These are phyloP conservation scores for Exutisphaerella laricina DNA, from an alignment of 2,329 filamentous ascomycete genomes.

Conservation along the genomic window DNA sequence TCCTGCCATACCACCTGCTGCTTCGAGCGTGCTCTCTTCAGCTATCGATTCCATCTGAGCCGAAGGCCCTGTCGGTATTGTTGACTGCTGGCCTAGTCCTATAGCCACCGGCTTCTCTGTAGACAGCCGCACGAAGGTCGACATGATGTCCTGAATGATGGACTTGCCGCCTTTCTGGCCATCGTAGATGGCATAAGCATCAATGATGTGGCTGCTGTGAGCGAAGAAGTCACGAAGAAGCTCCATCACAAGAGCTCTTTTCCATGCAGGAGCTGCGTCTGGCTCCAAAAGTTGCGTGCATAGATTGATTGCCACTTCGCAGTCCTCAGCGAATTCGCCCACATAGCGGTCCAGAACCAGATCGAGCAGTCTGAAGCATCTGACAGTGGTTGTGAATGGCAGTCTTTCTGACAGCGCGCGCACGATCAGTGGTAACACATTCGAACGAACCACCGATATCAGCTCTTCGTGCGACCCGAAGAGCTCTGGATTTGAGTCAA, in stretches of 20 bases:
- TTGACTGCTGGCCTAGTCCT: slow-evolving; percentile 82
- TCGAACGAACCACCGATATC: slow-evolving; percentile 66
- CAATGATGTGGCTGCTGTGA: slow-evolving; percentile 69
- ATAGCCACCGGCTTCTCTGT: slow-evolving; percentile 87
- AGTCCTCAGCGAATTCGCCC: slow-evolving; percentile 66
- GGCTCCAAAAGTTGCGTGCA: slow-evolving; percentile 84
- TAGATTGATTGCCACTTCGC: slow-evolving; percentile 73
- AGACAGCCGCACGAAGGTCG: slow-evolving; percentile 84
- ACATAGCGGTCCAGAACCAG: slow-evolving; percentile 75
- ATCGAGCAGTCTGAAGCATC: slow-evolving; percentile 76
- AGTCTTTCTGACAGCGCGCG: slow-evolving; percentile 70
- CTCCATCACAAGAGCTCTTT: slow-evolving; percentile 83
- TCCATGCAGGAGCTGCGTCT: slow-evolving; percentile 73
- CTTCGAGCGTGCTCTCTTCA: slow-evolving; percentile 84
- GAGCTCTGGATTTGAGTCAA: slow-evolving; percentile 77
- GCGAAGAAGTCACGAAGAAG: slow-evolving; percentile 80
- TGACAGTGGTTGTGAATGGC: slow-evolving; percentile 74
- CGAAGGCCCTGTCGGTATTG: slow-evolving; percentile 62
- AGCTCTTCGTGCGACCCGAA: slow-evolving; percentile 78
- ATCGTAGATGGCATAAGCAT: slow-evolving; percentile 78
- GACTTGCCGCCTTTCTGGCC: slow-evolving; percentile 63
- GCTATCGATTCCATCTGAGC: slow-evolving; percentile 54
- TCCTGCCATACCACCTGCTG: slow-evolving; percentile 71
- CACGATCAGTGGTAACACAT: slow-evolving; percentile 78
- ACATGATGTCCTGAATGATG: slow-evolving; percentile 75